These are phyloP conservation scores for Elaeis guineensis DNA, from an alignment of 176 grass and related monocot genomes.

Conservation along the genomic window DNA sequence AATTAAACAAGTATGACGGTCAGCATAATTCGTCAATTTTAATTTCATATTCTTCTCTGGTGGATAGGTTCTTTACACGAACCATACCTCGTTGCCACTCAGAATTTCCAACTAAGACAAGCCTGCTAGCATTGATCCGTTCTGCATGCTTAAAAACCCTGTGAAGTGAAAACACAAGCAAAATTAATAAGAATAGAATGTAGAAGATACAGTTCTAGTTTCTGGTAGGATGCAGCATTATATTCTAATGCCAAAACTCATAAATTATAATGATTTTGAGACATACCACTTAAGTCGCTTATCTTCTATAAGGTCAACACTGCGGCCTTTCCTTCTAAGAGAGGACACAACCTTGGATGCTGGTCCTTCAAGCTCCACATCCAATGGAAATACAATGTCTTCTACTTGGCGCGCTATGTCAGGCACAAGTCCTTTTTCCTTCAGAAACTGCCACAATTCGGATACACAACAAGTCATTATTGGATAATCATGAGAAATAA, in stretches of 20 bases:
- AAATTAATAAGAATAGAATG: not conserved
- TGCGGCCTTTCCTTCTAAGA: conserved; percentile 54
- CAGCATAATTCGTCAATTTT: conserved; percentile 60
- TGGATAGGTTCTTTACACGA: conserved; percentile 76
- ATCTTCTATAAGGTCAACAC: conserved; percentile 66
- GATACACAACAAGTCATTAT: not conserved
- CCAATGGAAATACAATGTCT: conserved; percentile 73
- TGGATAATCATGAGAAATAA: too few relatives aligned
- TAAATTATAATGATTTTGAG: conserved; percentile 9
- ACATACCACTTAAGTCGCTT: conserved; percentile 83
- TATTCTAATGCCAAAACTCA: not conserved
- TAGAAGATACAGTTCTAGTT: not conserved
- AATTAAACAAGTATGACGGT: not conserved
- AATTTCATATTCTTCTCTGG: conserved; percentile 83
- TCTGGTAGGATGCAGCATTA: not conserved
- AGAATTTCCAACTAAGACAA: conserved; percentile 82
- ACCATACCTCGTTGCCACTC: conserved; percentile 81
- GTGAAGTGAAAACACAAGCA: conserved; percentile 14
- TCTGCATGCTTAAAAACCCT: conserved; percentile 96
- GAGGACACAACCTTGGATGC: conserved; percentile 56
- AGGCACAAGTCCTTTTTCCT: conserved; percentile 67
- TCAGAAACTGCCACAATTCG: conserved; percentile 51
- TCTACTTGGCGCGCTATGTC: conserved; percentile 57
- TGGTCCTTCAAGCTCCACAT: conserved; percentile 51
- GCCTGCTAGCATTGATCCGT: conserved; percentile 74